Evolutionary conservation across 768 basidiomycete species (phyloP).

Genomic region (Podaxis pistillaris): DNA sequence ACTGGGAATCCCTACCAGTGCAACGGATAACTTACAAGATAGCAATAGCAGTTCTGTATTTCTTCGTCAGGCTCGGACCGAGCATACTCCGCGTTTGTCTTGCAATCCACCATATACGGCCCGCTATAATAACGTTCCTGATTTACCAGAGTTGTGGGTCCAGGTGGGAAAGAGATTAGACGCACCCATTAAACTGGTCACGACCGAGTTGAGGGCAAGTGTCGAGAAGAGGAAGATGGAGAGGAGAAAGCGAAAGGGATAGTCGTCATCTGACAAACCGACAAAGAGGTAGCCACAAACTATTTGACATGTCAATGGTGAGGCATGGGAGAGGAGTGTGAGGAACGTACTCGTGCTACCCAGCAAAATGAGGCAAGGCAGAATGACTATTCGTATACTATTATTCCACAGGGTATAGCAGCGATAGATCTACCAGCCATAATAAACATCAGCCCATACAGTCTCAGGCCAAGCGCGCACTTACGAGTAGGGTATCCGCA

Average conservation of each 20-base stretch:
- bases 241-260: constrained; percentile 27
- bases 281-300: constrained; percentile 28
- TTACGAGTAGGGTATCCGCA: constrained; percentile 28
- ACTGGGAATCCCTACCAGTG: too few species aligned
- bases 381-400: constrained; percentile 26
- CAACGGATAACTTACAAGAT: constrained; percentile 30
- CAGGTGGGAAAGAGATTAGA: constrained; percentile 13
- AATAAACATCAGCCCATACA: background rate
- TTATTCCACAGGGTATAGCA: constrained; percentile 31
- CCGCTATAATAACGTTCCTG: constrained; percentile 23
- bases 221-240: constrained; percentile 28
- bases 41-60: constrained; percentile 32
- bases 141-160: background rate
- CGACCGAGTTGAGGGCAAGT: constrained; percentile 27
- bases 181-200: constrained; percentile 30
- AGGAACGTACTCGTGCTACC: constrained; percentile 24
- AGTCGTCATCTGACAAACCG: constrained; percentile 26
- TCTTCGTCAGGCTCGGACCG: constrained; percentile 27
- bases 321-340: constrained; percentile 9
- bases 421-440: constrained; percentile 28
- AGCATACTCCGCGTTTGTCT: constrained; percentile 26
- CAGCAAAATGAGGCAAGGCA: constrained; percentile 25
- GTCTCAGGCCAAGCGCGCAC: constrained; percentile 5
- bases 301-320: constrained; percentile 1
- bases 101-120: constrained; percentile 35